phyloP scores from a whole-genome alignment of 2,329 filamentous ascomycete species.

The Mycosphaerella arachidis region DNA sequence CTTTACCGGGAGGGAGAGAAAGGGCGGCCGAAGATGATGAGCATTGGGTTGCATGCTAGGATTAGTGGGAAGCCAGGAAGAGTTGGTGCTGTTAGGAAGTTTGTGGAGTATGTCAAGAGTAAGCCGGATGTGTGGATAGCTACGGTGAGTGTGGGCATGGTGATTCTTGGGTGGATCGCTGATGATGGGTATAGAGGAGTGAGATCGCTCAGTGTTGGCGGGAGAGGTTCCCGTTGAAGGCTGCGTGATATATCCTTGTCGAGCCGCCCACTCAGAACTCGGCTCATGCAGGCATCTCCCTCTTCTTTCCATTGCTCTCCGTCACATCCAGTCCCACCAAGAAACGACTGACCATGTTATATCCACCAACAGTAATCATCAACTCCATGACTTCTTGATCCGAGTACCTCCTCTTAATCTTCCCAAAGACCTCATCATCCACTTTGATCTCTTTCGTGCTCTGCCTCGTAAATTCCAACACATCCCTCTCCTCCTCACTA shows the following conservation, averaged over 20 bases:
- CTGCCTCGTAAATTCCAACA: constrained; percentile 33
- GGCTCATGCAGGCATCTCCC: constrained; percentile 28
- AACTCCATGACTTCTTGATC: constrained; percentile 36
- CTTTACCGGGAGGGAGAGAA: constrained; percentile 50
- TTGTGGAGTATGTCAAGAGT: constrained; percentile 49
- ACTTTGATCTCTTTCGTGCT: constrained; percentile 32
- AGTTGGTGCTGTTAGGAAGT: constrained; percentile 48
- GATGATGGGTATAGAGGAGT: not conserved
- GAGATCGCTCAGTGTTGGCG: not conserved
- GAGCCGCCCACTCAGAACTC: too few species aligned
- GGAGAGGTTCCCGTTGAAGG: not conserved
- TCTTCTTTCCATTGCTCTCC: constrained; percentile 35
- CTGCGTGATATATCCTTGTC: not conserved
- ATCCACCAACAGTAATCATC: constrained; percentile 34
- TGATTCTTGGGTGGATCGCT: not conserved
- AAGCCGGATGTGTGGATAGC: constrained; percentile 55
- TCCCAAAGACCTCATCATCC: constrained; percentile 28
- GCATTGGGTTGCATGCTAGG: constrained; percentile 51
- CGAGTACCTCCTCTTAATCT: constrained; percentile 29
- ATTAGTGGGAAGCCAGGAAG: constrained; percentile 52
- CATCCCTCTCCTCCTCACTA: constrained; percentile 29
- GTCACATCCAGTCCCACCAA: constrained; percentile 37
- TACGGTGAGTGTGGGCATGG: constrained; percentile 26
- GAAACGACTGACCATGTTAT: constrained; percentile 38
- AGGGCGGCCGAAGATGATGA: constrained; percentile 55